Evolutionary conservation across 768 basidiomycete genomes (phyloP), one percentile per base, ranked within the genome.

Genomic region (Suillus placidus): DNA sequence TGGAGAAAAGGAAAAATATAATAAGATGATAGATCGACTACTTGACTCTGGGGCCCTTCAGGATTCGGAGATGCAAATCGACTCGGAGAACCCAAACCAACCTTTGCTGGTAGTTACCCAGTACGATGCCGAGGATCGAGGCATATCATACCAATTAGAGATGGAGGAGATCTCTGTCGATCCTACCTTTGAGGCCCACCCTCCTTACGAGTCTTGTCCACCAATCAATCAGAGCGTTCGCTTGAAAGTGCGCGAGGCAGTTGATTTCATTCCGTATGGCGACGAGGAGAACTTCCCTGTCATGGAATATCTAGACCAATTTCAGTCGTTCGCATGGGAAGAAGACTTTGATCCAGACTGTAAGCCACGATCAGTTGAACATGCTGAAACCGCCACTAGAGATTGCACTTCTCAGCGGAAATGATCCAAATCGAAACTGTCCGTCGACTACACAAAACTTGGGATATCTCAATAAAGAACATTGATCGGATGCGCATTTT

Each of bases 301-400:
- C 1, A 18, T 62, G 2, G 45, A 40, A 10, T 81, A 79, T 47
- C 69, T 84, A 4, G 26, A 34, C 0, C 23, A 8, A 0, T 81
- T 81, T 65, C 45, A 68, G 0, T 9, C 3, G 0, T 66, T 78
- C 26, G 74, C 72, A 4, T 80, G 80, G 86, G 80, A 82, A 64
- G 68, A 64, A 0, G 76, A 81, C 51, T 77, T 80, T 56, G 69
- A 87, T 72, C 85, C 85, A 0, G 86, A 88, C 63, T 67, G 87
- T 87, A 63, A 78, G 83, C 73, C 0, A 1, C 2, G 56, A 57
- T 67, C 32, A 42, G 63, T 38, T 51, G 18, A 23, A 54, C 34
- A 0, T n/a, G 23, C 54, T 32, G 52, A 35, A 55, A 8, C 37
- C 37, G 62, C 14, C 37, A 47, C 38, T 38, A 26, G 60, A 52